phyloP scores from a whole-genome alignment of 371 early-diverging fungal species.

The Lichtheimia ramosa region DNA sequence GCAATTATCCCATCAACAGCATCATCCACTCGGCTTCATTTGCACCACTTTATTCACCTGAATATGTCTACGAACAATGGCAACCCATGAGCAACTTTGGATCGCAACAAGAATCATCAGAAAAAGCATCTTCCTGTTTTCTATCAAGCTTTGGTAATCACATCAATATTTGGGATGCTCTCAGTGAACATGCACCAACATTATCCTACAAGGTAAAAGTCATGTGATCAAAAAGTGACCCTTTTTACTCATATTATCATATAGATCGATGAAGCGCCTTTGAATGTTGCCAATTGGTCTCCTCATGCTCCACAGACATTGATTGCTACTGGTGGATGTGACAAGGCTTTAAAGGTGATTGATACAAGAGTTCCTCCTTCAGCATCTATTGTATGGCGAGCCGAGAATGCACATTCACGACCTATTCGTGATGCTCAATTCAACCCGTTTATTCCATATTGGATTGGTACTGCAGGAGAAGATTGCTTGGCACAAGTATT shows the following conservation, averaged over 20 bases:
- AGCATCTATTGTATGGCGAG: conserved; percentile 23
- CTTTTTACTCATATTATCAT: neutral
- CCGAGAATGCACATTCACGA: conserved; percentile 28
- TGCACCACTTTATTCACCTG: conserved; percentile 15
- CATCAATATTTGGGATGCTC: conserved; percentile 30
- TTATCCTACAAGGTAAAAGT: neutral
- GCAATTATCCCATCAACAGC: conserved; percentile 17
- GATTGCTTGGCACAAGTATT: conserved; percentile 70
- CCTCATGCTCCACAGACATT: conserved; percentile 30
- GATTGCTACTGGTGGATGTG: conserved; percentile 27
- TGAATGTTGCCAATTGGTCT: conserved; percentile 36
- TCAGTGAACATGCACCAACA: conserved; percentile 17
- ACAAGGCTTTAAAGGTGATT: conserved; percentile 20
- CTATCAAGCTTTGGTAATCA: conserved; percentile 12
- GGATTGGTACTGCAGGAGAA: conserved; percentile 74
- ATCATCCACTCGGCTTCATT: conserved; percentile 27
- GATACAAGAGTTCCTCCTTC: conserved; percentile 21
- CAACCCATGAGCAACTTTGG: conserved; percentile 2
- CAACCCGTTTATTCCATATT: conserved; percentile 80
- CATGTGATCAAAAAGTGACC: no score
- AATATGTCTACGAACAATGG: conserved; percentile 12
- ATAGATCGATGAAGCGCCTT: no score
- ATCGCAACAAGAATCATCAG: neutral
- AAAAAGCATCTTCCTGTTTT: neutral
- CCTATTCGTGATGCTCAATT: conserved; percentile 63